These are phyloP conservation scores for Sapria himalayana DNA, from an alignment of 345 rosid species.

Conservation along the genomic window DNA sequence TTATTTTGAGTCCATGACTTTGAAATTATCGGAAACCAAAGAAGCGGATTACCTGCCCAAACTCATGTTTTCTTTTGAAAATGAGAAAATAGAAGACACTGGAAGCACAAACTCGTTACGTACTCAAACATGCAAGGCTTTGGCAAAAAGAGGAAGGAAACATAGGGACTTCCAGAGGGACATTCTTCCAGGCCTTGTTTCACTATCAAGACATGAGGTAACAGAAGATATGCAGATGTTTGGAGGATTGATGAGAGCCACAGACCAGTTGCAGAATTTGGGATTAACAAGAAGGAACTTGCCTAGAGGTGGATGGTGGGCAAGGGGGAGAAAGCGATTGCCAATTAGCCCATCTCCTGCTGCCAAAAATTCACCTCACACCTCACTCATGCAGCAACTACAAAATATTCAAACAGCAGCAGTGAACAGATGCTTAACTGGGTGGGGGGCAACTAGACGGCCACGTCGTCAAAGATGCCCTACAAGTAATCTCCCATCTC, in stretches of 20 bases:
- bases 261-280: constrained; percentile 43
- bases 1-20: constrained; percentile 69
- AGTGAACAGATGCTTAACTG: constrained; percentile 61
- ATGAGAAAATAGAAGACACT: constrained; percentile 26
- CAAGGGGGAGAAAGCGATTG: constrained; percentile 44
- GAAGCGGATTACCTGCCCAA: constrained; percentile 82
- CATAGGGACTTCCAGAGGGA: constrained; percentile 96
- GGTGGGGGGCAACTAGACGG: constrained; percentile 87
- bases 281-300: constrained; percentile 56
- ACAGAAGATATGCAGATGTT: constrained; percentile 83
- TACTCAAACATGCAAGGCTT: constrained; percentile 46
- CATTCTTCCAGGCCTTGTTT: constrained; percentile 76
- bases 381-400: constrained; percentile 35
- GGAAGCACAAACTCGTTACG: constrained; percentile 16
- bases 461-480: constrained; percentile 87
- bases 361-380: constrained; percentile 14
- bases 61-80: constrained; percentile 45
- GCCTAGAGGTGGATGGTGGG: constrained; percentile 41
- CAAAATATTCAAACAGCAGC: constrained; percentile 34
- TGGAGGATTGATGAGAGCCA: constrained; percentile 72
- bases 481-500: constrained; percentile 39
- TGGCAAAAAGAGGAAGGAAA: constrained; percentile 82
- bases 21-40: constrained; percentile 34
- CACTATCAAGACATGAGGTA: constrained; percentile 77
- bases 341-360: constrained; percentile 20